Evolutionary conservation across 768 basidiomycete genomes (phyloP), one percentile per base, ranked within the genome.

Genomic region (Xerocomellus amylosporus): DNA sequence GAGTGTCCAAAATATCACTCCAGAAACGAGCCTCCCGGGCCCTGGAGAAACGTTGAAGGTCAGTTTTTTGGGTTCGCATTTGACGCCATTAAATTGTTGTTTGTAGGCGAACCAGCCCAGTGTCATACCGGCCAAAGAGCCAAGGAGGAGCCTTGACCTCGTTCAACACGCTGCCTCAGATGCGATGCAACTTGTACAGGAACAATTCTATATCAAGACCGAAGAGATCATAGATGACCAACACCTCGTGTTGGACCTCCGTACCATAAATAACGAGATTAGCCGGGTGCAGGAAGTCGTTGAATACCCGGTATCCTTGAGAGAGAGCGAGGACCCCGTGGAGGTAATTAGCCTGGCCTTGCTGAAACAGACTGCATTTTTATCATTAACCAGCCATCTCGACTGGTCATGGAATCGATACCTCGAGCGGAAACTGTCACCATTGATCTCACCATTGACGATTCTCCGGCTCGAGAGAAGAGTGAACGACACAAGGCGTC

Each of bases 391-490:
- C 36, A 71, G 64, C 31, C 44, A 28, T 56, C 33, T 40, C 24
- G 24, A 31, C 46, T 46, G 24, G 46, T 51, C 15, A 17, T 40
- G 49, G 48, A 57, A 40, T 58, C 58, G 28, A 61, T 59, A 24
- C 63, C 64, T 33, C 51, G 47, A 59, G 56, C 51, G 20, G 58
- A 74, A 40, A 55, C 57, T 20, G 59, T 70, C 8, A 77, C 73
- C 40, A 75, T 80, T 53, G 80, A 83, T 63, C 69, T 81, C 51
- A 80, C 77, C n/a, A 55, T 63, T 19, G 71, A 74, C 40, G 53
- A 52, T 4, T 56, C 68, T 26, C 71, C 71, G 10, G 54, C 46
- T 28, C 61, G 44, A 40, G 55, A 43, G 43, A 49, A 48, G 19
- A 40, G 10, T n/a, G 24, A 17, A 13, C 6, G 13, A 19, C 49